Evolutionary conservation across 257 asterid genomes (phyloP).

Genomic region (Catharanthus roseus): DNA sequence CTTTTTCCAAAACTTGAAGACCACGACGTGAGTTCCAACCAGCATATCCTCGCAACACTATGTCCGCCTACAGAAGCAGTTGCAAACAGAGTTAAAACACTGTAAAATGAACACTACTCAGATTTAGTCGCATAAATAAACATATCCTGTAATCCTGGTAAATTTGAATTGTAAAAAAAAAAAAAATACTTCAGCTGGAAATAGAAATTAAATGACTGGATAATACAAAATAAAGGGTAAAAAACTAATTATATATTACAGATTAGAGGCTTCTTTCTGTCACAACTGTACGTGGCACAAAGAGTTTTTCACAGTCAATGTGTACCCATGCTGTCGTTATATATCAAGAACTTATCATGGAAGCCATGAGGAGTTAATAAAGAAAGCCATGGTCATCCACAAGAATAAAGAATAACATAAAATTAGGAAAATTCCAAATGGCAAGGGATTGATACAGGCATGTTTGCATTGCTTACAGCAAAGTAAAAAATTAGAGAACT

Average conservation of each 20-base stretch:
- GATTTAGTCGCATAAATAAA: background rate
- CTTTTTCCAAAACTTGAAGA: conserved; percentile 42
- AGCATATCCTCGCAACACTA: conserved; percentile 55
- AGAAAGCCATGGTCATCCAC: background rate
- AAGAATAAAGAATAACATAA: background rate
- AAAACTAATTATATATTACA: too few relatives aligned
- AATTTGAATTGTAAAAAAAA: background rate
- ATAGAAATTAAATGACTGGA: background rate
- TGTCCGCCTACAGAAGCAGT: conserved; percentile 42
- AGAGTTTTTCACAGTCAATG: background rate
- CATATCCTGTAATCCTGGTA: background rate
- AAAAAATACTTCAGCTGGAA: background rate
- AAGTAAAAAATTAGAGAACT: too few relatives aligned
- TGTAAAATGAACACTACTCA: background rate
- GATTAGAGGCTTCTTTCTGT: background rate
- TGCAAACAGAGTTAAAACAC: conserved; percentile 1
- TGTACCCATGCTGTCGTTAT: too few relatives aligned
- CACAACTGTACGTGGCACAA: background rate
- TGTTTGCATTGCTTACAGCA: background rate
- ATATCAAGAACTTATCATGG: too few relatives aligned
- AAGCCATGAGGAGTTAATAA: background rate
- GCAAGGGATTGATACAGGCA: background rate
- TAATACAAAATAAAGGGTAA: too few relatives aligned
- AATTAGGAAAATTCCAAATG: background rate
- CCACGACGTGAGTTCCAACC: conserved; percentile 74